Base-by-base conservation (phyloP, 2,329 filamentous ascomycete genomes). In the Alternaria tenuissima region DNA sequence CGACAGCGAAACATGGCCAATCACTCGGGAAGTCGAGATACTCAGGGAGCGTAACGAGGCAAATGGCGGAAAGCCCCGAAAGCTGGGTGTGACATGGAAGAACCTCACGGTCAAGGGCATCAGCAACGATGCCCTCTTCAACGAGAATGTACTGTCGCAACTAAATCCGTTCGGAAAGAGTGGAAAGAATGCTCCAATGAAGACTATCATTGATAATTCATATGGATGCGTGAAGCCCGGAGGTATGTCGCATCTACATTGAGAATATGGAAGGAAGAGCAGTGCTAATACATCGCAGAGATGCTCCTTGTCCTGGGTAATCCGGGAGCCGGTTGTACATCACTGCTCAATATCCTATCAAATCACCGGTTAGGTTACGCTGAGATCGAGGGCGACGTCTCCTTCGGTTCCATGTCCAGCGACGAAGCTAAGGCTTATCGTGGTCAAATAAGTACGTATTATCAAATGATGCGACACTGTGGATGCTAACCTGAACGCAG, bases 351-450 rank as follows among this genome's bases (percentile, higher is more conserved):
- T 72, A 84, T 88, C 5, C 85, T 93, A 64, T 54, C 66, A 4
- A 66, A 69, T 47, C 55, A 65, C 79, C 56, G 81, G 76, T 57
- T 55, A 59, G 90, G 90, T 52, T 95, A 91, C 74, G 56, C 90
- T 8, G 91, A 94, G 77, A 90, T 89, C 24, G 88, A 92, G 67
- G 92, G 92, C 7, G 63, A 67, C 6, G 63, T 69, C n/a, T 54
- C 32, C 7, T 69, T 62, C 22, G 66, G 66, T 81, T 55, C 88
- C 93, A 67, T 88, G 85, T 70, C 81, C 74, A 86, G 91, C 12
- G 91, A 91, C 52, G 91, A 96, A 78, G 89, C 90, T 1, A 87
- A 93, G 65, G 79, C 74, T 7, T 95, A 95, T 80, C 93, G 92
- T 69, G 87, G 90, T 65, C 90, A 93, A 75, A 91, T 94, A 69